Conservation (phyloP, 2,329 filamentous ascomycete species). For the Plenodomus biglobosus region DNA sequence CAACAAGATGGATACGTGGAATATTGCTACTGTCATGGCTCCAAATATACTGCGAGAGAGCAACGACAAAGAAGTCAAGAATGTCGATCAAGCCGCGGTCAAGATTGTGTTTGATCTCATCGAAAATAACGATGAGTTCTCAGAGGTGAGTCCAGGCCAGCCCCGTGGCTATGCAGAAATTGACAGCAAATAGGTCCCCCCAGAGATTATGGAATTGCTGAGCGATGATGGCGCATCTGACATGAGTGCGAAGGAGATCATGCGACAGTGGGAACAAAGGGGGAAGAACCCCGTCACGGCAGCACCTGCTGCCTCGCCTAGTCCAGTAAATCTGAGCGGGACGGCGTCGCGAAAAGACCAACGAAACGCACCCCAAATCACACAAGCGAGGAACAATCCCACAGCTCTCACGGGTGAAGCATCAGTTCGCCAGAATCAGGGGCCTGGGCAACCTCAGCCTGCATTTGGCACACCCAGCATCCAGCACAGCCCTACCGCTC, state of each 20-base stretch:
- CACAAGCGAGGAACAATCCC: slow-evolving; percentile 84
- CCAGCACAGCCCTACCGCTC: slow-evolving; percentile 34
- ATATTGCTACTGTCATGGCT: slow-evolving; percentile 94
- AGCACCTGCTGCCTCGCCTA: slow-evolving; percentile 47
- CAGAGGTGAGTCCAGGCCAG: slow-evolving; percentile 71
- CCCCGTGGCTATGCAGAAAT: neutral
- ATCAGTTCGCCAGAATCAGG: slow-evolving; percentile 72
- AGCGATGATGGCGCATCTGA: slow-evolving; percentile 83
- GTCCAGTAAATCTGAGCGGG: slow-evolving; percentile 42
- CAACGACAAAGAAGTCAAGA: slow-evolving; percentile 52
- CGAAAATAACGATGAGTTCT: slow-evolving; percentile 93
- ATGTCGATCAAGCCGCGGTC: slow-evolving; percentile 91
- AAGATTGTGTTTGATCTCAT: slow-evolving; percentile 91
- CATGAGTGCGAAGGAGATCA: slow-evolving; percentile 93
- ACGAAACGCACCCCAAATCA: slow-evolving; percentile 58
- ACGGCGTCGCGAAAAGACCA: slow-evolving; percentile 57
- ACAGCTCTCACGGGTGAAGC: slow-evolving; percentile 80
- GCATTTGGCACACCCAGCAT: slow-evolving; percentile 15
- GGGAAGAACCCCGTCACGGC: slow-evolving; percentile 63
- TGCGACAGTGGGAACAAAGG: slow-evolving; percentile 89
- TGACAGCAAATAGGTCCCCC: slow-evolving; percentile 70
- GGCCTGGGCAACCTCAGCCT: slow-evolving; percentile 19
- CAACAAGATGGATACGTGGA: slow-evolving; percentile 99
- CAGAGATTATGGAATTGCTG: slow-evolving; percentile 83
- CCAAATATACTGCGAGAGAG: slow-evolving; percentile 87